Percentiles rank a stretch among this genome's conserved stretches.
Conservation (phyloP, 441 rosid species). For the Croton laevigatus region DNA sequence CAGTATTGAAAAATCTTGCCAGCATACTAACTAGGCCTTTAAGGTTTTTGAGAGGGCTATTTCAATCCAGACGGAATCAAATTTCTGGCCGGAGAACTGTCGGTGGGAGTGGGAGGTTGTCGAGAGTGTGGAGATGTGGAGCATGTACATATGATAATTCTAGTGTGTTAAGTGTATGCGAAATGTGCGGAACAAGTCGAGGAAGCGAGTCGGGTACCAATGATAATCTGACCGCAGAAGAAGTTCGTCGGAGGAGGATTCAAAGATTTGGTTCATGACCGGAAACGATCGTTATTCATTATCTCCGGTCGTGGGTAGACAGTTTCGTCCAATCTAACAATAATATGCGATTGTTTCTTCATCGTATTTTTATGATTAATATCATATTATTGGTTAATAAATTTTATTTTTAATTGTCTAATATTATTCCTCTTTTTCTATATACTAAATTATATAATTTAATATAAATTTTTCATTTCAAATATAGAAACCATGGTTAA, state of each 20-base stretch:
- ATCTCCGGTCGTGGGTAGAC: too few relatives aligned
- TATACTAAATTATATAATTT: too few relatives aligned
- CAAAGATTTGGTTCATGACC: constrained; percentile 59
- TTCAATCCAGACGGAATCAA: constrained; percentile 36
- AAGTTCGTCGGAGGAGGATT: constrained; percentile 71
- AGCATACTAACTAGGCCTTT: constrained; percentile 53
- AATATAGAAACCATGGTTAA: too few relatives aligned
- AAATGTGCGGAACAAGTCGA: constrained; percentile 75
- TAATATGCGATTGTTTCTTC: too few relatives aligned
- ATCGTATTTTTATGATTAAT: too few relatives aligned
- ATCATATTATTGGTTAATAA: too few relatives aligned
- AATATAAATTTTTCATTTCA: too few relatives aligned
- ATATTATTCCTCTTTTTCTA: too few relatives aligned
- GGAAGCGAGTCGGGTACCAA: constrained; percentile 19
- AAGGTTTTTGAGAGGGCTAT: constrained; percentile 38
- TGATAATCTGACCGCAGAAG: constrained; percentile 49
- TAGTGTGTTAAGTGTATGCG: constrained; percentile 50
- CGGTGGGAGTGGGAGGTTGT: constrained; percentile 43
- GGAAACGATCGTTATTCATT: neutral
- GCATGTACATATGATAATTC: constrained; percentile 83
- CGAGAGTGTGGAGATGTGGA: constrained; percentile 72
- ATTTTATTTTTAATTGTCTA: too few relatives aligned
- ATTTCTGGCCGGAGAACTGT: constrained; percentile 67
- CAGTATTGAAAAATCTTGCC: constrained; percentile 40
- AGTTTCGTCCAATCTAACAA: too few relatives aligned